A percentile compares a stretch with the other conserved stretches of the same genome.
Conservation (phyloP, 306 rosid species). For the Pyrus communis region DNA sequence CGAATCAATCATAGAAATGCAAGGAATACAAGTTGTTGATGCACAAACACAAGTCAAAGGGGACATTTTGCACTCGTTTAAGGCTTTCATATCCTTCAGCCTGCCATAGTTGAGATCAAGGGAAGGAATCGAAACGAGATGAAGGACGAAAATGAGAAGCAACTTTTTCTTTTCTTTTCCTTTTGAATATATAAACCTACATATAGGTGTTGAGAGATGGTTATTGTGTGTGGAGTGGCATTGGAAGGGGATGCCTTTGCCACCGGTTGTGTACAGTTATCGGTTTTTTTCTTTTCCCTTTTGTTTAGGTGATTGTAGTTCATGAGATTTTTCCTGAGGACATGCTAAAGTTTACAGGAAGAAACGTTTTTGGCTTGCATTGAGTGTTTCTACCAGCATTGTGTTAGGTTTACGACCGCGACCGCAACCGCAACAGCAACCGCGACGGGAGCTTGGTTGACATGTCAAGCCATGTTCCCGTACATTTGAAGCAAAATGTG, state of each 20-base stretch:
- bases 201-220: conserved; percentile 40
- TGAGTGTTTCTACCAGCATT: background rate
- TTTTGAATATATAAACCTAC: conserved; percentile 24
- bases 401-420: too few relatives aligned
- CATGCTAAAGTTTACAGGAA: background rate
- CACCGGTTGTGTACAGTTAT: conserved; percentile 42
- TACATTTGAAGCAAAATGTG: background rate
- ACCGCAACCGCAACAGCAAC: too few relatives aligned
- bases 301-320: conserved; percentile 12
- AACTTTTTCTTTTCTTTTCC: conserved; percentile 24
- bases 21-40: background rate
- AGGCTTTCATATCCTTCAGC: conserved; percentile 24
- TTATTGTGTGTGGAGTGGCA: conserved; percentile 36
- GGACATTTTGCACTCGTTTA: conserved; percentile 35
- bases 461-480: background rate
- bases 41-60: conserved; percentile 4
- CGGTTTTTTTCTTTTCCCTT: conserved; percentile 8
- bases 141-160: conserved; percentile 11
- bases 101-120: conserved; percentile 29
- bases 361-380: background rate
- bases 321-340: background rate
- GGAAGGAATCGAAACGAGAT: conserved; percentile 5
- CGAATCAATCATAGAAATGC: conserved; percentile 6
- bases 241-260: conserved; percentile 25
- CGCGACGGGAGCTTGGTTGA: too few relatives aligned